Evolutionary conservation across 169 alveolate genomes (phyloP).

Genomic region (Cryptosporidium bovis): DNA sequence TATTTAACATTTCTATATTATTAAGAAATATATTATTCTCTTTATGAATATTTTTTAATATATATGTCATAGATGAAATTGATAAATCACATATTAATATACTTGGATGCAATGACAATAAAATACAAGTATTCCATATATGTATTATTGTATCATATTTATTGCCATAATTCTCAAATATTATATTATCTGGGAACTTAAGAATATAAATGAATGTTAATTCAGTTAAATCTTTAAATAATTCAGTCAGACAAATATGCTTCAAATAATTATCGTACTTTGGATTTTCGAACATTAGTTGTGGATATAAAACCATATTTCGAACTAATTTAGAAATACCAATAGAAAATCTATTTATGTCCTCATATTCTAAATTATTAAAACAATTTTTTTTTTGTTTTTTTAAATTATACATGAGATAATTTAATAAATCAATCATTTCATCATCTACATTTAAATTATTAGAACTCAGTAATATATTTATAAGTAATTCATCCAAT

Average conservation of each 20-base stretch:
- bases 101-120: constrained; percentile 30
- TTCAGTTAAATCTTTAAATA: constrained; percentile 22
- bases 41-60: background rate
- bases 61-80: constrained; percentile 4
- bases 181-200: constrained; percentile 22
- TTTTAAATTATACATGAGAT: constrained; percentile 26
- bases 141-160: constrained; percentile 8
- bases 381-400: constrained; percentile 11
- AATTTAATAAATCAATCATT: constrained; percentile 20
- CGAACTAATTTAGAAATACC: constrained; percentile 26
- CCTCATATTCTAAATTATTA: constrained; percentile 11
- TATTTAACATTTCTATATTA: background rate
- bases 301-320: constrained; percentile 2
- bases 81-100: constrained; percentile 17
- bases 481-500: constrained; percentile 29
- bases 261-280: constrained; percentile 17
- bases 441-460: constrained; percentile 18
- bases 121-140: constrained; percentile 21
- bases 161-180: background rate
- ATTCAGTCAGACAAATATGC: constrained; percentile 10
- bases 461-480: background rate
- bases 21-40: background rate
- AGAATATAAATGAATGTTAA: background rate
- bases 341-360: constrained; percentile 18
- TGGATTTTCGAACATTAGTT: background rate